These are phyloP conservation scores for Trifolium repens DNA, from an alignment of 306 rosid species.

Conservation along the genomic window DNA sequence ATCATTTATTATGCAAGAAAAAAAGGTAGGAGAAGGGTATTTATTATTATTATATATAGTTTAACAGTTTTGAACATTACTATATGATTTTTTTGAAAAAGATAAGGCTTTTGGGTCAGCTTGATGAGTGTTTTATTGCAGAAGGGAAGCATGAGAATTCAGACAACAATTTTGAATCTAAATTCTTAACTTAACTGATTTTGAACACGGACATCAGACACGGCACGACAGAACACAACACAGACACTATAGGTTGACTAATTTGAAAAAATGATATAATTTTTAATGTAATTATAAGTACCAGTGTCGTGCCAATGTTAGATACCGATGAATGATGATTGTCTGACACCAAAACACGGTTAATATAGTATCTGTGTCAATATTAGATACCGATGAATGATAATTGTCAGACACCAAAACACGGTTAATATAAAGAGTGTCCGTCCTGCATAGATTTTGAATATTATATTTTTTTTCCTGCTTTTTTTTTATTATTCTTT, in stretches of 20 bases:
- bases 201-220: not conserved
- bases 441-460: not conserved
- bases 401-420: no score
- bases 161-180: slow-evolving; percentile 59
- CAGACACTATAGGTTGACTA: no score
- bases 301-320: no score
- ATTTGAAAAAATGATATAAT: no score
- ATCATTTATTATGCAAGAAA: slow-evolving; percentile 45
- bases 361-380: no score
- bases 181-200: slow-evolving; percentile 25
- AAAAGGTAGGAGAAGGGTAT: slow-evolving; percentile 30
- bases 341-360: no score
- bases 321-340: no score
- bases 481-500: slow-evolving; percentile 43
- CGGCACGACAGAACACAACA: no score
- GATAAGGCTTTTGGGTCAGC: slow-evolving; percentile 82
- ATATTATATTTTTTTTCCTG: slow-evolving; percentile 11
- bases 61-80: slow-evolving; percentile 54
- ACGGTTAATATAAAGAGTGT: no score
- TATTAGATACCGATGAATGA: no score
- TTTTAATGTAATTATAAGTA: no score
- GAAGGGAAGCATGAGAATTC: slow-evolving; percentile 74
- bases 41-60: slow-evolving; percentile 41
- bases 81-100: slow-evolving; percentile 57
- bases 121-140: slow-evolving; percentile 71